These are phyloP conservation scores for Paramarasmius palmivorus DNA, from an alignment of 1,284 basidiomycete genomes.

Conservation along the genomic window DNA sequence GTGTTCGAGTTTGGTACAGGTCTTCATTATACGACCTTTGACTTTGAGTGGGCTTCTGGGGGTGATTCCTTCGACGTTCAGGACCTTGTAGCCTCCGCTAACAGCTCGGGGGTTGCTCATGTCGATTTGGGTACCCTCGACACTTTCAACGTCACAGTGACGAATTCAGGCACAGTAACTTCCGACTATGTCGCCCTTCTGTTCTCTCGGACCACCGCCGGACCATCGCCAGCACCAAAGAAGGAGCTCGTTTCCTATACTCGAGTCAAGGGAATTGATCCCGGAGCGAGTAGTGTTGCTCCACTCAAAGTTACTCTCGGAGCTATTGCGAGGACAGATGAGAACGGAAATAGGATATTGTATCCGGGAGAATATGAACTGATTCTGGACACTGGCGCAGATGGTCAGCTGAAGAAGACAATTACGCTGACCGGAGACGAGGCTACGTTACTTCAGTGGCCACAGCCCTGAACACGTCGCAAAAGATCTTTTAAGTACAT, in stretches of 20 bases:
- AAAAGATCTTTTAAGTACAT: no score
- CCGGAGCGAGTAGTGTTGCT: slow-evolving; percentile 37
- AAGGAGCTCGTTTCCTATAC: slow-evolving; percentile 53
- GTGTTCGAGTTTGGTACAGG: slow-evolving; percentile 54
- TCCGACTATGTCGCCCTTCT: slow-evolving; percentile 60
- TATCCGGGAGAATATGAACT: slow-evolving; percentile 49
- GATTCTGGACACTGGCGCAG: slow-evolving; percentile 37
- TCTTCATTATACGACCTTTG: slow-evolving; percentile 55
- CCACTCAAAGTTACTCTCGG: slow-evolving; percentile 47
- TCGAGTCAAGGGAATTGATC: slow-evolving; percentile 41
- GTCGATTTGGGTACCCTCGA: slow-evolving; percentile 48
- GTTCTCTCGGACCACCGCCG: slow-evolving; percentile 47
- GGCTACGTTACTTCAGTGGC: slow-evolving; percentile 40
- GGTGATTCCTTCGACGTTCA: slow-evolving; percentile 40
- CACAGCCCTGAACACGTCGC: slow-evolving; percentile 28
- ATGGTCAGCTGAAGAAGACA: slow-evolving; percentile 25
- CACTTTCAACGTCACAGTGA: slow-evolving; percentile 47
- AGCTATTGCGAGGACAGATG: slow-evolving; percentile 49
- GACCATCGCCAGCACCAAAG: slow-evolving; percentile 51
- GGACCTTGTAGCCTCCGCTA: slow-evolving; percentile 31
- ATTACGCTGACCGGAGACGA: slow-evolving; percentile 40
- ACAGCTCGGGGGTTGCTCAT: slow-evolving; percentile 21
- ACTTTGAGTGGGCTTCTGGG: slow-evolving; percentile 32
- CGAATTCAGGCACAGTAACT: slow-evolving; percentile 47
- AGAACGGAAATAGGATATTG: slow-evolving; percentile 45